Evolutionary conservation across 176 grass and related monocot genomes (phyloP), one percentile per base, ranked within the genome.

Genomic region (Pontederia paniculata): DNA sequence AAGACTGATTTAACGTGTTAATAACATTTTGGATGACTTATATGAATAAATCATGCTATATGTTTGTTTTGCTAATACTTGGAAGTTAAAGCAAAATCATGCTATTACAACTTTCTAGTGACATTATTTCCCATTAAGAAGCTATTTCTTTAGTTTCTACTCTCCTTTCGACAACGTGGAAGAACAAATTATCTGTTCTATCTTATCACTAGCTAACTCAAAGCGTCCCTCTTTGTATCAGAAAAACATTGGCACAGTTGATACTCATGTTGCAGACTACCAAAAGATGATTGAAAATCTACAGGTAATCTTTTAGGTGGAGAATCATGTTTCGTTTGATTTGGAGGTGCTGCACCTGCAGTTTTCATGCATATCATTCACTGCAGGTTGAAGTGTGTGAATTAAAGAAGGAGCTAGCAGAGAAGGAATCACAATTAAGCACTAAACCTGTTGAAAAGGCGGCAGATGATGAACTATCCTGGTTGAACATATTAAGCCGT

Each of bases 211-310:
- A 37, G 17, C 3, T n/a, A 46, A 22, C 50, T 62, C 15, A 61
- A 56, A 9, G 52, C 25, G 16, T 50, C 52, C 13, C 48, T 69
- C 73, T 10, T 37, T 75, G 52, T 48, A 52, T 66, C 68, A 98
- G 93, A 98, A 88, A 91, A 98, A 98, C 62, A 91, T 98, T 23
- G 93, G 93, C 63, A 80, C 73, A 3, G 28, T 98, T 48, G 87
- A 98, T 80, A 84, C 87, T 74, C 93, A 98, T 80, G 87, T 98
- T 41, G 86, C 90, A 63, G 93, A 98, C 58, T 98, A 98, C 65
- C 67, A 98, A 52, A 81, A 55, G 25, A 91, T 98, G 93, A 98
- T 98, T 49, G 75, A 88, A 48, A 84, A 72, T 68, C 93, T 98
- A 13, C 93, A 98, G 83, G 93, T 98, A 80, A 72, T 63, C 63